Evolutionary conservation across 345 rosid genomes (phyloP).

Genomic region (Diplotaxis tenuifolia): DNA sequence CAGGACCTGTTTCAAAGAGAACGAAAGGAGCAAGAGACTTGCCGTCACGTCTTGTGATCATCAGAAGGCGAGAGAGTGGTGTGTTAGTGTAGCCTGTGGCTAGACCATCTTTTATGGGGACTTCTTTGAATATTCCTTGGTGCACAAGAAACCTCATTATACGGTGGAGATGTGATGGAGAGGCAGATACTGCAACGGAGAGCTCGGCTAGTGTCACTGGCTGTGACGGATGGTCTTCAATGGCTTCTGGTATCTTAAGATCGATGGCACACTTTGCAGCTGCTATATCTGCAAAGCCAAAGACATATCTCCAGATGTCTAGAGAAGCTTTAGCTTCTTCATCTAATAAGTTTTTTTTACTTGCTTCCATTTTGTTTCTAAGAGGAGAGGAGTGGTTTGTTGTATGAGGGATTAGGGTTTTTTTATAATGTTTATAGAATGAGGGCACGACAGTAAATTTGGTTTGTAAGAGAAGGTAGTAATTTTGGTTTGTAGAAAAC

Average conservation of each 20-base stretch:
- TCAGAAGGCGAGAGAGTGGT: slow-evolving; percentile 57
- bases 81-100: slow-evolving; percentile 44
- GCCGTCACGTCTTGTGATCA: slow-evolving; percentile 32
- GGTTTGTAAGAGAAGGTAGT: not conserved
- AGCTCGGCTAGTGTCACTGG: slow-evolving; percentile 54
- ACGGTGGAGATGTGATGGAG: slow-evolving; percentile 50
- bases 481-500: not conserved
- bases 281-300: slow-evolving; percentile 55
- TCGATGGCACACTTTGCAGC: slow-evolving; percentile 77
- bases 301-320: slow-evolving; percentile 52
- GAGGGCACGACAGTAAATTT: not conserved
- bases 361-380: slow-evolving; percentile 10
- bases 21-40: slow-evolving; percentile 45
- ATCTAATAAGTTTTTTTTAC: slow-evolving; percentile 7
- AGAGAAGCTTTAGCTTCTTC: slow-evolving; percentile 47
- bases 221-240: slow-evolving; percentile 44
- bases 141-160: slow-evolving; percentile 66
- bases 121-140: slow-evolving; percentile 44
- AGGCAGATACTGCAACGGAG: slow-evolving; percentile 47
- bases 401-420: not conserved
- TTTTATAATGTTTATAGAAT: not conserved
- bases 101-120: slow-evolving; percentile 18
- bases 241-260: slow-evolving; percentile 63
- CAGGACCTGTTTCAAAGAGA: slow-evolving; percentile 47
- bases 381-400: slow-evolving; percentile 1